phyloP scores from a whole-genome alignment of 2,329 filamentous ascomycete genomes.

The Hirsutella rhossiliensis region DNA sequence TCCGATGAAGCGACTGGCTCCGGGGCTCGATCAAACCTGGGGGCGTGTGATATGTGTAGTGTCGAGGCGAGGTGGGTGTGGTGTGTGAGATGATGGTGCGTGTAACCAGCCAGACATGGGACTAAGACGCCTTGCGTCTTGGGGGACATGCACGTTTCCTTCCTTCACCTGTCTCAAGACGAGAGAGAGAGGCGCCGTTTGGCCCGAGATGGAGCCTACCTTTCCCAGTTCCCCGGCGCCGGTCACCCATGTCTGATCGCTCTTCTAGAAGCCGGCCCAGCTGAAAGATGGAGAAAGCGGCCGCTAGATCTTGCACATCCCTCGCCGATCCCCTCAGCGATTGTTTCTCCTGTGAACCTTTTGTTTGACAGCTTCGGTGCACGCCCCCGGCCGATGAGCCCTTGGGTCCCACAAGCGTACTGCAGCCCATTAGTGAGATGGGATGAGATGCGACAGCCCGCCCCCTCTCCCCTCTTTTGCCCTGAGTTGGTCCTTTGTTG shows the following conservation, averaged over 20 bases:
- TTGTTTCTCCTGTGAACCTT: no score
- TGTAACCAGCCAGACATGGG: neutral
- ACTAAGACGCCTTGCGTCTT: neutral
- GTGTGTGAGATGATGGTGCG: neutral
- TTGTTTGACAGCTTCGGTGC: no score
- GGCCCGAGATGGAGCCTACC: slow-evolving; percentile 1
- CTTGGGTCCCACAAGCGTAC: neutral
- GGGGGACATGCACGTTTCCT: neutral
- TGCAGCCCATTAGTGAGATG: neutral
- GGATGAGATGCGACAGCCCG: neutral
- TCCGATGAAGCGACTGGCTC: neutral
- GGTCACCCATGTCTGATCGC: slow-evolving; percentile 3
- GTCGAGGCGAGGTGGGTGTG: neutral
- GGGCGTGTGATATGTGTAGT: neutral
- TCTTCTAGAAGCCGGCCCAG: slow-evolving; percentile 7
- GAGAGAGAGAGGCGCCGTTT: neutral
- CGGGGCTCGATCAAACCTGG: neutral
- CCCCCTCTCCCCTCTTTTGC: no score
- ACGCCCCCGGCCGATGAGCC: no score
- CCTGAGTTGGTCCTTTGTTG: no score
- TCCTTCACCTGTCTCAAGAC: neutral
- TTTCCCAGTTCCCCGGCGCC: neutral
- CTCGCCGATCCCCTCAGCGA: neutral
- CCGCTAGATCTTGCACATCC: neutral
- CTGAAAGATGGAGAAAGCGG: neutral